Conservation (phyloP, 2,329 filamentous ascomycete genomes). For the Paecilomyces niveus region DNA sequence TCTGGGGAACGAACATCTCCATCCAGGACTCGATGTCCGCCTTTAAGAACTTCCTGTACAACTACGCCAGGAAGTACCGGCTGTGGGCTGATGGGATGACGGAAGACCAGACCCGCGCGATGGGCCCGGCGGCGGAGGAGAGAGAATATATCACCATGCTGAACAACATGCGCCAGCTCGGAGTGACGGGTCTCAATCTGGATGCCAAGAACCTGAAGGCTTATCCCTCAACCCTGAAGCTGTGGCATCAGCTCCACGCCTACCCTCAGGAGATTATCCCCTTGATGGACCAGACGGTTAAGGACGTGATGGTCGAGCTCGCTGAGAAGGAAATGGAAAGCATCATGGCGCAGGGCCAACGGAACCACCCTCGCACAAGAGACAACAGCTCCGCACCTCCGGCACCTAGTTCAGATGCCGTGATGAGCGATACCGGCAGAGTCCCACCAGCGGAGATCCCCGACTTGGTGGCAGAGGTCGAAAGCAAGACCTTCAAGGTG, state of each 20-base stretch:
- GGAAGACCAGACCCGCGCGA: constrained; percentile 62
- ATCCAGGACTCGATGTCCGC: constrained; percentile 79
- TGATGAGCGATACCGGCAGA: constrained; percentile 37
- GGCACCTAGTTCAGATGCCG: constrained; percentile 69
- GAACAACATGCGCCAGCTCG: constrained; percentile 84
- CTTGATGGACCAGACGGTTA: constrained; percentile 89
- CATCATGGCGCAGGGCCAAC: constrained; percentile 50
- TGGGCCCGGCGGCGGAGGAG: constrained; percentile 63
- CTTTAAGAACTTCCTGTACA: constrained; percentile 87
- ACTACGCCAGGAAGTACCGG: constrained; percentile 89
- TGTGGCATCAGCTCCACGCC: constrained; percentile 90
- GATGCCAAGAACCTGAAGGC: constrained; percentile 84
- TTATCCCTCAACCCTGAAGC: constrained; percentile 84
- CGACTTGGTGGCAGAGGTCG: constrained; percentile 69
- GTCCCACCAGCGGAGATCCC: constrained; percentile 45
- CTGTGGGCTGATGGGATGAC: constrained; percentile 83
- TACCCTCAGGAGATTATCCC: constrained; percentile 96
- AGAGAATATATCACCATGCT: constrained; percentile 80
- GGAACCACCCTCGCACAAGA: constrained; percentile 43
- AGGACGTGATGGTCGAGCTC: constrained; percentile 87
- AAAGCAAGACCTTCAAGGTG: constrained; percentile 73
- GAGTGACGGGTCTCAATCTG: constrained; percentile 75
- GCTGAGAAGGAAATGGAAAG: constrained; percentile 72
- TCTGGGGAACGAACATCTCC: constrained; percentile 97
- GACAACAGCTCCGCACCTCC: constrained; percentile 66